These are phyloP conservation scores for Avena insularis DNA, from an alignment of 176 grass and related monocot species.

Conservation along the genomic window DNA sequence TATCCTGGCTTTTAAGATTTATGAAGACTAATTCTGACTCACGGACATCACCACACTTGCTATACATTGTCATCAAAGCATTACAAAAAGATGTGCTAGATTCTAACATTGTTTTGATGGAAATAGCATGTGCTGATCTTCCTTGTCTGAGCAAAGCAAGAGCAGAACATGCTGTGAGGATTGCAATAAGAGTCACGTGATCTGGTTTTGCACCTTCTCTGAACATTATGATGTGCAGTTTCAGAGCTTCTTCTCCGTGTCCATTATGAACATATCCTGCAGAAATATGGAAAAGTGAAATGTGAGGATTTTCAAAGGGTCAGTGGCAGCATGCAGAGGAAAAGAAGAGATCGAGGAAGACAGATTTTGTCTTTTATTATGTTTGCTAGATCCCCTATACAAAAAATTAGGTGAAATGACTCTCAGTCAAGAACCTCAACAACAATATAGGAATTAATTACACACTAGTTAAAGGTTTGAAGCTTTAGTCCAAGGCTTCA, in stretches of 20 bases:
- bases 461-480: background rate
- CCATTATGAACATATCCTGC: conserved; percentile 91
- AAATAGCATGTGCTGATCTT: conserved; percentile 64
- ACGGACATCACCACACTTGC: conserved; percentile 76
- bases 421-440: conserved; percentile 16
- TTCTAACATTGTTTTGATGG: conserved; percentile 77
- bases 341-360: background rate
- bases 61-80: conserved; percentile 92
- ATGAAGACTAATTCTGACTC: conserved; percentile 69
- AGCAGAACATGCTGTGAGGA: conserved; percentile 72
- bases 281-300: conserved; percentile 35
- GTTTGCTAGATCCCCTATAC: background rate
- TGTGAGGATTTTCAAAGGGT: conserved; percentile 30
- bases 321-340: background rate
- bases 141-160: conserved; percentile 83
- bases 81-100: conserved; percentile 67
- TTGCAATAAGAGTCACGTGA: conserved; percentile 75
- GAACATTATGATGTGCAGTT: conserved; percentile 67
- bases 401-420: background rate
- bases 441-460: background rate
- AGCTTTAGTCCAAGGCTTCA: conserved; percentile 19
- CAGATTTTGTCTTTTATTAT: background rate
- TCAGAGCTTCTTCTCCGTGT: conserved; percentile 68
- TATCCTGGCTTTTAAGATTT: conserved; percentile 54
- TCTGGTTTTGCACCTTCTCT: conserved; percentile 69